Evolutionary conservation across 73 alveolate genomes (phyloP).

Genomic region (Paramecium biaurelia): DNA sequence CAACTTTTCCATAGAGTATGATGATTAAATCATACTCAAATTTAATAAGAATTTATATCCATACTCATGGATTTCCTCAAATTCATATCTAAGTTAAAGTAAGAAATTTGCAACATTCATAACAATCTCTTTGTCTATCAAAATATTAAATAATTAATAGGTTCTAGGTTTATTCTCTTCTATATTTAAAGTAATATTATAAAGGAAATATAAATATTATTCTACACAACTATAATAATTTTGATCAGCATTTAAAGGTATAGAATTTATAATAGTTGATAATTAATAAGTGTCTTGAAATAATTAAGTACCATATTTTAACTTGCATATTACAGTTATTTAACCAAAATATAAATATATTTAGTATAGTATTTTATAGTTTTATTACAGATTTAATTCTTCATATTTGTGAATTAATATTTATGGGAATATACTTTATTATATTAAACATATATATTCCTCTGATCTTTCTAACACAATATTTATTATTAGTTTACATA

Average conservation of each 20-base stretch:
- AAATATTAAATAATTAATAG: not conserved
- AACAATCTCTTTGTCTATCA: not conserved
- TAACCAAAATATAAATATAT: not conserved
- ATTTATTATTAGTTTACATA: not conserved
- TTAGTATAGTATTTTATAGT: not conserved
- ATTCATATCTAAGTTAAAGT: not conserved
- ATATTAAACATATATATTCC: not conserved
- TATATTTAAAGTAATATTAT: not conserved
- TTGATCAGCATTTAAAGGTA: not conserved
- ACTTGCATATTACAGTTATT: not conserved
- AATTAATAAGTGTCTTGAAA: not conserved
- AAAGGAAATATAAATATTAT: not conserved
- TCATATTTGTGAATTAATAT: not conserved
- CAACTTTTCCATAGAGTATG: not conserved
- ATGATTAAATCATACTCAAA: conserved; percentile 18
- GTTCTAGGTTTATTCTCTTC: not conserved
- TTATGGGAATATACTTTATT: not conserved
- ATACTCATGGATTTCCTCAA: not conserved
- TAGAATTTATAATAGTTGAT: not conserved
- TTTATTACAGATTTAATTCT: not conserved
- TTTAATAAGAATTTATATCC: not conserved
- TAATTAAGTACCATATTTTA: not conserved
- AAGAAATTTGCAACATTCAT: not conserved
- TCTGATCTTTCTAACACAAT: not conserved
- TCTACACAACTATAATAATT: not conserved